A percentile compares a stretch with the other conserved stretches of the same genome.
These are phyloP conservation scores for Cryphonectria carpinicola DNA, from an alignment of 2,329 filamentous ascomycete species.

Conservation along the genomic window DNA sequence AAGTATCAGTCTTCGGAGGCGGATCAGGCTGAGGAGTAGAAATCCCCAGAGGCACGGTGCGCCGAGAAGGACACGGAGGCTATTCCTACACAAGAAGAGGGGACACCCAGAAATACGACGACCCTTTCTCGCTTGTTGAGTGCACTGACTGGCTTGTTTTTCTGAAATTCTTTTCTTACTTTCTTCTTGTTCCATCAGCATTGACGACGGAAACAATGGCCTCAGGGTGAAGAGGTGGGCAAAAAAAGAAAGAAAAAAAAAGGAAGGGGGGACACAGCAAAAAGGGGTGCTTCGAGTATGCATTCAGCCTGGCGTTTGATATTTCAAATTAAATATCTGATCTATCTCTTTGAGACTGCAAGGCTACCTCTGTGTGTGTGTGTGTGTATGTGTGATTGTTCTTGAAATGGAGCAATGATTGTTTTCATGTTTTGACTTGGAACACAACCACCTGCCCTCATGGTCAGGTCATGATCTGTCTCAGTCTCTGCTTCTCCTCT, in stretches of 20 bases:
- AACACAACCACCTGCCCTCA: too few relatives aligned
- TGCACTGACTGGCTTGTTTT: not conserved
- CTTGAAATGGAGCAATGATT: not conserved
- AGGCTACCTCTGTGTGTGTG: not conserved
- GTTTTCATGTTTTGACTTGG: not conserved
- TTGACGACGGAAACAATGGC: not conserved
- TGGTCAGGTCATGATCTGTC: slow-evolving; percentile 51
- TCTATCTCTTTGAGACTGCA: not conserved
- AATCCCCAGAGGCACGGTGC: not conserved
- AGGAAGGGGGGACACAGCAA: not conserved
- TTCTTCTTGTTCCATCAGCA: not conserved
- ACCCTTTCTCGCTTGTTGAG: not conserved
- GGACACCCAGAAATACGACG: not conserved
- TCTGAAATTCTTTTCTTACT: not conserved
- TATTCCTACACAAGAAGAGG: not conserved
- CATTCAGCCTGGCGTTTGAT: slow-evolving; percentile 17
- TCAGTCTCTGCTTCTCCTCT: slow-evolving; percentile 62
- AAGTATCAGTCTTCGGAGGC: slow-evolving; percentile 46
- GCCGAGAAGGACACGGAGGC: not conserved
- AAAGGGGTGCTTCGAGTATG: not conserved
- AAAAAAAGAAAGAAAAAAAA: not conserved
- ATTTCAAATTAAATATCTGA: not conserved
- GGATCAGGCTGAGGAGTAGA: slow-evolving; percentile 32
- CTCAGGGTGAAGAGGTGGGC: not conserved
- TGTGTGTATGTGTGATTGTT: not conserved